Conservation (phyloP, 2,329 filamentous ascomycete genomes). For the Tolypocladium ophioglossoides region DNA sequence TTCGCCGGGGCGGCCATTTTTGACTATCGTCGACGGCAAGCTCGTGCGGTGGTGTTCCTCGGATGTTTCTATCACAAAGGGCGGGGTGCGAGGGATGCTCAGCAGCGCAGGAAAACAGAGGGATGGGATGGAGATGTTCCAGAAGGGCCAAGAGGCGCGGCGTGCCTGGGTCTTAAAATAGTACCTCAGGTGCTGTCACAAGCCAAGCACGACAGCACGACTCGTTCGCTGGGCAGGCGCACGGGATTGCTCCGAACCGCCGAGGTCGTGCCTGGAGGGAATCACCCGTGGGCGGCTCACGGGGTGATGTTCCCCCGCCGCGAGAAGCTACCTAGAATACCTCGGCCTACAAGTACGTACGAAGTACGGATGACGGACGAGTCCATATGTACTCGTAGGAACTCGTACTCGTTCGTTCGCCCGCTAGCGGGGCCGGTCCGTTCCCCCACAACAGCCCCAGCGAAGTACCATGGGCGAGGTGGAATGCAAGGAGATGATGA, state of each 20-base stretch:
- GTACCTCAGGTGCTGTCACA: background rate
- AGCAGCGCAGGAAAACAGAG: no score
- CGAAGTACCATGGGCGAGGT: no score
- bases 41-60: background rate
- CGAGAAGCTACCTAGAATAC: no score
- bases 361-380: no score
- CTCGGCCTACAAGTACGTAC: no score
- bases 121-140: background rate
- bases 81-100: no score
- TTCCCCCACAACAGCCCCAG: background rate
- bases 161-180: background rate
- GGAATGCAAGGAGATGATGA: no score
- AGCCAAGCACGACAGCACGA: background rate
- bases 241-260: background rate
- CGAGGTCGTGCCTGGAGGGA: background rate
- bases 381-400: no score
- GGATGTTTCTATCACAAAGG: background rate
- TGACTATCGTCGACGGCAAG: background rate
- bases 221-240: background rate
- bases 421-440: background rate
- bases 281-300: background rate
- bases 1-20: conserved; percentile 62
- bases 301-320: background rate
- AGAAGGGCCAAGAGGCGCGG: background rate
- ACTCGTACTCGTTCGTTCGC: no score